These are phyloP conservation scores for Colletotrichum sp. DNA, from an alignment of 2,329 filamentous ascomycete species.

Conservation along the genomic window DNA sequence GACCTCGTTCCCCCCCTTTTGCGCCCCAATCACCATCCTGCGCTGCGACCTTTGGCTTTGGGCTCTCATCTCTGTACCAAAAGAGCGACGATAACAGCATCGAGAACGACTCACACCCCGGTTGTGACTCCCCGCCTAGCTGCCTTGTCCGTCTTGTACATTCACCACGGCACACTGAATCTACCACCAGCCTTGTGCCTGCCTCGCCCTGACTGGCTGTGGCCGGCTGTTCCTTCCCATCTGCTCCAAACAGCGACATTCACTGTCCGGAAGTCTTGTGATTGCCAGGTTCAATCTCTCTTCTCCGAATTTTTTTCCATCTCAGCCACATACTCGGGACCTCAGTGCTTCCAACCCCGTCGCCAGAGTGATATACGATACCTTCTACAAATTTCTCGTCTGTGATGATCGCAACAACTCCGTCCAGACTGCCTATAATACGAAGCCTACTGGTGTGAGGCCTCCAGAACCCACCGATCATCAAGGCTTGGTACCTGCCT, in stretches of 20 bases:
- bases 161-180: background rate
- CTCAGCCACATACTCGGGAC: background rate
- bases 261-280: background rate
- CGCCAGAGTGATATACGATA: background rate
- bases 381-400: background rate
- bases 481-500: background rate
- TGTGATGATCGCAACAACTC: slow-evolving; percentile 19
- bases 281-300: background rate
- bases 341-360: background rate
- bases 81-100: background rate
- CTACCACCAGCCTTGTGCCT: background rate
- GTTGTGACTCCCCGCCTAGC: background rate
- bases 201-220: background rate
- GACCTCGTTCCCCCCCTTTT: background rate
- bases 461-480: background rate
- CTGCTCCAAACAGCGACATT: background rate
- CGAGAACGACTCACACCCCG: background rate
- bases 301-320: background rate
- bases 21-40: background rate
- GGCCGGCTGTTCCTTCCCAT: background rate
- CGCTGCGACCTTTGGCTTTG: background rate
- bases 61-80: background rate
- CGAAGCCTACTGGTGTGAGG: slow-evolving; percentile 1
- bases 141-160: background rate
- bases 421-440: background rate